Conservation (phyloP, 2,329 filamentous ascomycete species). For the Graphiopsis chlorocephala region DNA sequence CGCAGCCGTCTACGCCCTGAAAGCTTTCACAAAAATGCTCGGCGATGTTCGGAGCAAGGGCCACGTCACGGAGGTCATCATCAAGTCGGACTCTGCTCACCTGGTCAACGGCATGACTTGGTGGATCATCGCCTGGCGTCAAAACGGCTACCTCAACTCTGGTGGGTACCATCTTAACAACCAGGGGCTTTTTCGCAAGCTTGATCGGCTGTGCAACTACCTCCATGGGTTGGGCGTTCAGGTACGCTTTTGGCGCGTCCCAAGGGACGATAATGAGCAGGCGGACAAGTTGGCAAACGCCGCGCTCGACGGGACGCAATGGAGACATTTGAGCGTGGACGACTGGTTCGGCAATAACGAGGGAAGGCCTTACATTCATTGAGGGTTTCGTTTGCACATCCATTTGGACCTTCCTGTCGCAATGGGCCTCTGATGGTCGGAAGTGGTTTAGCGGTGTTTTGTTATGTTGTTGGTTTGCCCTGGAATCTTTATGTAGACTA, state of each 20-base stretch:
- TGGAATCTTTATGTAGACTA: not conserved
- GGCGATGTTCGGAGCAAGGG: not conserved
- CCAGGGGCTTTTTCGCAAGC: constrained; percentile 21
- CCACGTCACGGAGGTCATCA: constrained; percentile 19
- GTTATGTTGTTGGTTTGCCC: not conserved
- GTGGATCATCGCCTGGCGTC: constrained; percentile 35
- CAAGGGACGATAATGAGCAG: not conserved
- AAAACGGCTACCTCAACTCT: constrained; percentile 29
- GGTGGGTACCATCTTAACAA: constrained; percentile 28
- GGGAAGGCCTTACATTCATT: not conserved
- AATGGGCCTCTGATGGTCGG: not conserved
- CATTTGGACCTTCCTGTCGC: not conserved
- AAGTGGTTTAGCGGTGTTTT: not conserved
- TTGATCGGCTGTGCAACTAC: constrained; percentile 19
- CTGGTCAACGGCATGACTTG: constrained; percentile 34
- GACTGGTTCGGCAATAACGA: not conserved
- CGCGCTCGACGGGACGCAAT: not conserved
- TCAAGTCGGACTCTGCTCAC: constrained; percentile 38
- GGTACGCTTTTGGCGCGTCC: constrained; percentile 33
- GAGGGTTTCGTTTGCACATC: not conserved
- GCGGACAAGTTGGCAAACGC: constrained; percentile 1
- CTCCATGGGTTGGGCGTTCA: constrained; percentile 12
- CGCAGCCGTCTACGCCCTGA: constrained; percentile 23
- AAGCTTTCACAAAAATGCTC: constrained; percentile 15
- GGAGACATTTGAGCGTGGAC: constrained; percentile 6